These are phyloP conservation scores for Pythium phragmitis DNA, from an alignment of 352 stramenopile species.

Conservation along the genomic window DNA sequence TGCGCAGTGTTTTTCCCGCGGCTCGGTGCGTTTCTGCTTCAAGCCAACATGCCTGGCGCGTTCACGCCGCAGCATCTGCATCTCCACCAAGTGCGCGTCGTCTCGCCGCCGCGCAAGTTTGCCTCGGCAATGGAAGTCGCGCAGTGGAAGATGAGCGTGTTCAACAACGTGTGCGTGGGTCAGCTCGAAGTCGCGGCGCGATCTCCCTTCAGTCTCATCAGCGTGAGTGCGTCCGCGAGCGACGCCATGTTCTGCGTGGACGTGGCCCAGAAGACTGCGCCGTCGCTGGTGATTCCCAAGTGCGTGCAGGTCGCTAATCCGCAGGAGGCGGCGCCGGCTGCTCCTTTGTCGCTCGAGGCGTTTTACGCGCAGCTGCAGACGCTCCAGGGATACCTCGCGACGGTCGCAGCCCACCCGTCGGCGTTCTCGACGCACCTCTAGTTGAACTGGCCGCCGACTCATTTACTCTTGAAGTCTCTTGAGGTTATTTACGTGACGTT, in stretches of 20 bases:
- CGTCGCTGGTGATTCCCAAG: slow-evolving; percentile 45
- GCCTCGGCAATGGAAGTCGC: not conserved
- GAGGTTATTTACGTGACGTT: too few species aligned
- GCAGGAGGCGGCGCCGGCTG: not conserved
- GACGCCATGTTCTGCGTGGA: slow-evolving; percentile 37
- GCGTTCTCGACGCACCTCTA: slow-evolving; percentile 15
- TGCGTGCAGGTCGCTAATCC: slow-evolving; percentile 23
- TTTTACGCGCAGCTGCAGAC: slow-evolving; percentile 67
- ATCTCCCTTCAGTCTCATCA: slow-evolving; percentile 43
- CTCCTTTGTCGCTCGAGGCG: slow-evolving; percentile 36
- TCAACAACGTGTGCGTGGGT: slow-evolving; percentile 40
- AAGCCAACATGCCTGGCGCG: slow-evolving; percentile 25
- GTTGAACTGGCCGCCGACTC: too few species aligned
- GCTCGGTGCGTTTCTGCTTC: slow-evolving; percentile 23
- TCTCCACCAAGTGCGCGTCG: slow-evolving; percentile 9
- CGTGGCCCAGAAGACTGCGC: slow-evolving; percentile 26
- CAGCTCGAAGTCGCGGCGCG: slow-evolving; percentile 22
- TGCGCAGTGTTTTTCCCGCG: slow-evolving; percentile 52
- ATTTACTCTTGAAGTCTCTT: too few species aligned
- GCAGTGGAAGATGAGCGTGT: slow-evolving; percentile 32
- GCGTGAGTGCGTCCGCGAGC: slow-evolving; percentile 30
- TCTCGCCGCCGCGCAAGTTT: not conserved
- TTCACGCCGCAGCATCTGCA: slow-evolving; percentile 12
- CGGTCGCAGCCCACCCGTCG: slow-evolving; percentile 15
- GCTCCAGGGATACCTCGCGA: slow-evolving; percentile 44